phyloP scores from a whole-genome alignment of 2,329 filamentous ascomycete genomes.

The Exophiala dermatitidis region DNA sequence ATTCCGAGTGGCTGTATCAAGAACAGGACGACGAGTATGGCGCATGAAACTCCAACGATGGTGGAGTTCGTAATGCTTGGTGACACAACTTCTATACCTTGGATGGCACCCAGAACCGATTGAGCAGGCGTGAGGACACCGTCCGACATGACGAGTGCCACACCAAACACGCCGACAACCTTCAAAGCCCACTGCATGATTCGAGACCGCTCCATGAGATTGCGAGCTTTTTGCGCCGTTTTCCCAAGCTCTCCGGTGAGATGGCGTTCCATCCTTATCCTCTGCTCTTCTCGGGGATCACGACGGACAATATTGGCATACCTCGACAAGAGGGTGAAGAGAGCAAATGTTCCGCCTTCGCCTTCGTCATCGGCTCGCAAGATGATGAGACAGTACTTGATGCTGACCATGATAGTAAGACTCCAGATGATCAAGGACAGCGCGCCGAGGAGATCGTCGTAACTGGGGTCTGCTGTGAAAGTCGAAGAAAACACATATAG shows the following conservation, averaged over 20 bases:
- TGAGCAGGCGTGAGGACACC: constrained; percentile 52
- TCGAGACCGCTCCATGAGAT: constrained; percentile 42
- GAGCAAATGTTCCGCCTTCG: constrained; percentile 51
- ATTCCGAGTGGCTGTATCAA: constrained; percentile 50
- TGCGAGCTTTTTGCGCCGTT: constrained; percentile 39
- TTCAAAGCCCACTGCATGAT: constrained; percentile 44
- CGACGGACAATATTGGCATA: constrained; percentile 49
- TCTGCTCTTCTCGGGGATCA: constrained; percentile 44
- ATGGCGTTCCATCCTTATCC: constrained; percentile 44
- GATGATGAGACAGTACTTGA: constrained; percentile 51
- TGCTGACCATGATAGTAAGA: constrained; percentile 49
- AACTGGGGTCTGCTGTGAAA: constrained; percentile 40
- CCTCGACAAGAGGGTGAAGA: constrained; percentile 47
- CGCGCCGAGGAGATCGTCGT: constrained; percentile 46
- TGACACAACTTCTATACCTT: constrained; percentile 46
- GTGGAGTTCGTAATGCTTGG: constrained; percentile 41
- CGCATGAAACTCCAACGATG: constrained; percentile 47
- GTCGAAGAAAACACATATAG: constrained; percentile 53
- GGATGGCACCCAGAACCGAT: constrained; percentile 51
- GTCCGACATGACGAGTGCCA: constrained; percentile 51
- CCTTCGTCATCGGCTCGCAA: constrained; percentile 51
- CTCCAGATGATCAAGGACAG: constrained; percentile 52
- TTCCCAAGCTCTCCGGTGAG: constrained; percentile 39
- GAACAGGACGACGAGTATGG: constrained; percentile 49
- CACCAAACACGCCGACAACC: constrained; percentile 47